A percentile compares a stretch with the other conserved stretches of the same genome.
Conservation (phyloP, 164 flowering plant species). For the Nymphaea colorata region DNA sequence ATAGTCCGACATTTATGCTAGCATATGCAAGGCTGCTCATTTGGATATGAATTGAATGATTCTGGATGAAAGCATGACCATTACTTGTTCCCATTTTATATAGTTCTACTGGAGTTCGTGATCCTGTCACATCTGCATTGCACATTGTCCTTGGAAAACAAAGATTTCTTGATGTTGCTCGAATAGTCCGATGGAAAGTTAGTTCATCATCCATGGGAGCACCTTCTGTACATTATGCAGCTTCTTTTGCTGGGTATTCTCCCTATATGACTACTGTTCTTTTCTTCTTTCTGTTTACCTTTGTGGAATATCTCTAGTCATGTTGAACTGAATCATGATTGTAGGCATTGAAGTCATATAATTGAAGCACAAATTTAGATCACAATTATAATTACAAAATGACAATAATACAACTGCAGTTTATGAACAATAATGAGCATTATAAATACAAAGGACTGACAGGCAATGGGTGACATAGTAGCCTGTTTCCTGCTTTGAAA, state of each 20-base stretch:
- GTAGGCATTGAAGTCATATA: too few relatives aligned
- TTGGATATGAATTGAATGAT: not conserved
- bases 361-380: too few relatives aligned
- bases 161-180: constrained; percentile 77
- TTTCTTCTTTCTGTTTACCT: not conserved
- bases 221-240: constrained; percentile 81
- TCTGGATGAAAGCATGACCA: not conserved
- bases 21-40: not conserved
- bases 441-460: too few relatives aligned
- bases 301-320: not conserved
- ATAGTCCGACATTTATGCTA: too few relatives aligned
- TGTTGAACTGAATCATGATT: too few relatives aligned
- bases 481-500: too few relatives aligned
- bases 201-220: constrained; percentile 43
- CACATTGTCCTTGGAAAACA: constrained; percentile 85
- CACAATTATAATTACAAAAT: too few relatives aligned
- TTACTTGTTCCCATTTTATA: constrained; percentile 10
- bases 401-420: too few relatives aligned
- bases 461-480: too few relatives aligned
- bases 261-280: too few relatives aligned
- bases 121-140: constrained; percentile 90
- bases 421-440: too few relatives aligned
- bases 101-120: constrained; percentile 92
- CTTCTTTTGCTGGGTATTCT: constrained; percentile 87
- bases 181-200: constrained; percentile 82